Evolutionary conservation across 495 filamentous ascomycete genomes (phyloP), one percentile per base, ranked within the genome.

Genomic region (Annulohypoxylon moriforme): DNA sequence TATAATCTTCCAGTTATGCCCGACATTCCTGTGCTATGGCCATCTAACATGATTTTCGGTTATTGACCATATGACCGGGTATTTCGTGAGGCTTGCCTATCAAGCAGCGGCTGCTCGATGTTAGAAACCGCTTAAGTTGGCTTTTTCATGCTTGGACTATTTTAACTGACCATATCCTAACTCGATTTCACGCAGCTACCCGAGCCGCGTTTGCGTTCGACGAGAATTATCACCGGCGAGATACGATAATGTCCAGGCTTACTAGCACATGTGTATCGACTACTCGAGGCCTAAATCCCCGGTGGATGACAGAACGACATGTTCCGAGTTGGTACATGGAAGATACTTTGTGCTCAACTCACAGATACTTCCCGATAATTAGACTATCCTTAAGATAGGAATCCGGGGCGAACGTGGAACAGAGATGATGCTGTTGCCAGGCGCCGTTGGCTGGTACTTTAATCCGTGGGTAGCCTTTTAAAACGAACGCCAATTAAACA

Each of bases 401-500:
- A n/a, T 63, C 47, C 40, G 57, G 59, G 20, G 38, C 50, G 22
- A 49, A 59, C 22, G 60, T 67, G 64, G 64, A 65, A 27, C 57
- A 58, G 65, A 60, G 53, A 65, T 56, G 60, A 58, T 50, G 60
- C 33, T 53, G 49, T 40, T 69, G 29, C 61, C 59, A 60, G 11
- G 61, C 65, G 61, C 49, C 56, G 56, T 68, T 62, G 65, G 61
- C 56, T 60, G 56, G 60, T 38, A 40, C 49, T 46, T 42, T 50
- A 64, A 42, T 65, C 66, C 71, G 71, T 62, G 65, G 65, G 65
- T 58, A 69, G 65, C 71, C 71, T 69, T 66, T 69, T 52, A 66
- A 73, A 66, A 62, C 71, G 56, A 47, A 58, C 40, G 57, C 50
- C 61, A 53, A 38, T 40, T 33, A 69, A 40, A 34, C 38, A 56